Evolutionary conservation across 192 early-diverging fungal genomes (phyloP).

Genomic region (Coemansia sp.): DNA sequence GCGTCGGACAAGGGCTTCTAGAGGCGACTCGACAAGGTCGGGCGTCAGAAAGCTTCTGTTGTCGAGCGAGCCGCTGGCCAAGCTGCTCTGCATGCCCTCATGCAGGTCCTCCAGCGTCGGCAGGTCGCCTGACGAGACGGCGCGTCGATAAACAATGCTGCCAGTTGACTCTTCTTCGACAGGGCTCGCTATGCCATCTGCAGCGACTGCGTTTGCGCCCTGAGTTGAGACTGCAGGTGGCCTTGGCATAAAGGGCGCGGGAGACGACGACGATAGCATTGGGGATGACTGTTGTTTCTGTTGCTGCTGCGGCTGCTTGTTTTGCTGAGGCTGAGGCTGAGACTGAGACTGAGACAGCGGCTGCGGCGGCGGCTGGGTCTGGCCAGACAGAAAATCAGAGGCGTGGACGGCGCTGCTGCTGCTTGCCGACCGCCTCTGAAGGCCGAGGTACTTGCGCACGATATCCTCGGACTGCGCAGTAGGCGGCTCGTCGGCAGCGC

Average conservation of each 20-base stretch:
- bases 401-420: constrained; percentile 1
- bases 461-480: constrained; percentile 41
- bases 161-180: constrained; percentile 9
- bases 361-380: background rate
- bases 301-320: background rate
- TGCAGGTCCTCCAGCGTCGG: constrained; percentile 37
- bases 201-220: background rate
- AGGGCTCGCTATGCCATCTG: background rate
- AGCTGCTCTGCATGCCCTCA: background rate
- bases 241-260: background rate
- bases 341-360: too few species aligned
- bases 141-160: constrained; percentile 46
- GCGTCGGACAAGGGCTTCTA: constrained; percentile 50
- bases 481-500: background rate
- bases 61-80: constrained; percentile 1
- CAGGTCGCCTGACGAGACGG: constrained; percentile 52
- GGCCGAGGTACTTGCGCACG: constrained; percentile 51
- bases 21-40: constrained; percentile 52
- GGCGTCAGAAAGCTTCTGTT: constrained; percentile 39
- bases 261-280: background rate
- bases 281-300: background rate
- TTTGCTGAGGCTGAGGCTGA: too few species aligned
- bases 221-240: background rate
- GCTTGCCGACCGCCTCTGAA: constrained; percentile 25
- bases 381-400: background rate